Conservation (phyloP, 1,284 basidiomycete species). For the Rhodotorula sp. region DNA sequence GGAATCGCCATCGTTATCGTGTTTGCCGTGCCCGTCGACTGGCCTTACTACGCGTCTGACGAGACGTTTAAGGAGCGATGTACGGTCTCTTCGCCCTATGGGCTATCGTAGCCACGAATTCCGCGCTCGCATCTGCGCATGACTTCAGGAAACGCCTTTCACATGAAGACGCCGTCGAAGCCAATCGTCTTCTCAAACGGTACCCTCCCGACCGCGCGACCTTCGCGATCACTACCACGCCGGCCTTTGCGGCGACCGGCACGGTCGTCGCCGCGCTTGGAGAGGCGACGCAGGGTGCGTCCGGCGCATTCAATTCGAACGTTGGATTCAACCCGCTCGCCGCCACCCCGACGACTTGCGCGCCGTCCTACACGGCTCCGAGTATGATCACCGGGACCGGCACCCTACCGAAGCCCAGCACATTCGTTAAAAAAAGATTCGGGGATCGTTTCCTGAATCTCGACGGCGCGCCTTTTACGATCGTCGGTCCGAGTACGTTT, state of each 20-base stretch:
- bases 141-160: not conserved
- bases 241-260: not conserved
- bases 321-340: conserved; percentile 12
- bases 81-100: not conserved
- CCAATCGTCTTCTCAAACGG: conserved; percentile 6
- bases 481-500: conserved; percentile 35
- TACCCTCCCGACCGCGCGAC: conserved; percentile 22
- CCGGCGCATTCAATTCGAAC: conserved; percentile 4
- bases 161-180: not conserved
- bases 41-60: no score
- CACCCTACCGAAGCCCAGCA: conserved; percentile 32
- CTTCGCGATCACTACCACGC: conserved; percentile 3
- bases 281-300: not conserved
- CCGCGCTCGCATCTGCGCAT: not conserved
- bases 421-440: conserved; percentile 17
- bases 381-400: conserved; percentile 38
- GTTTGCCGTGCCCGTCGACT: no score
- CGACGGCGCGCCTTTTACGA: conserved; percentile 8
- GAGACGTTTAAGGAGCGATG: not conserved
- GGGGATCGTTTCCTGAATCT: conserved; percentile 16
- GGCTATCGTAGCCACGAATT: not conserved
- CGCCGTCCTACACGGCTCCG: conserved; percentile 22
- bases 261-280: not conserved
- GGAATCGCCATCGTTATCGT: no score
- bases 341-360: conserved; percentile 24